Evolutionary conservation across 164 flowering plant genomes (phyloP).

Genomic region (Akebia trifoliata): DNA sequence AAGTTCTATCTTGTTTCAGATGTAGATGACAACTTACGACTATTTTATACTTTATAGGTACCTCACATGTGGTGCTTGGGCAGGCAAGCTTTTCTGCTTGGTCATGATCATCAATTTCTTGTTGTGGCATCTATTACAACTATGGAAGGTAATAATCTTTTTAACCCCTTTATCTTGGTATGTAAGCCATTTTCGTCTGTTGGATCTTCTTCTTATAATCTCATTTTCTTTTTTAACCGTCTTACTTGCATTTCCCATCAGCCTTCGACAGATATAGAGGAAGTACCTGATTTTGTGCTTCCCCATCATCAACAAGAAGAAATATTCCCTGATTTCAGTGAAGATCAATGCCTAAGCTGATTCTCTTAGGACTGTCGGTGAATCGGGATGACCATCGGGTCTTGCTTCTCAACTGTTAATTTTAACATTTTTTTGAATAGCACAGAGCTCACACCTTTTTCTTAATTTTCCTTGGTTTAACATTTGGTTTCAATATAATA

Average conservation of each 20-base stretch:
- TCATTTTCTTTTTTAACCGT: neutral
- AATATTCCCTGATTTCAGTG: neutral
- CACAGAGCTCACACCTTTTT: no score
- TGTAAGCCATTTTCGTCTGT: neutral
- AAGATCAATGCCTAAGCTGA: neutral
- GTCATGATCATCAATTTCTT: constrained; percentile 81
- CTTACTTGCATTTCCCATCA: constrained; percentile 17
- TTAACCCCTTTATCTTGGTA: neutral
- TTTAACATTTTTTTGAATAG: no score
- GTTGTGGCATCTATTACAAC: constrained; percentile 62
- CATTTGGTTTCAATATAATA: no score
- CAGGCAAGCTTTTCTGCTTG: constrained; percentile 89
- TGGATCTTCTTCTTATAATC: neutral
- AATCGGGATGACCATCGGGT: no score
- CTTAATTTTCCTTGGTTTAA: no score
- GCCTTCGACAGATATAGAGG: constrained; percentile 71
- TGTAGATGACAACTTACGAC: neutral
- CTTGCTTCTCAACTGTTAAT: no score
- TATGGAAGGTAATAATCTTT: constrained; percentile 53
- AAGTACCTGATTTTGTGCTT: constrained; percentile 42
- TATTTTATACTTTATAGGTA: constrained; percentile 38
- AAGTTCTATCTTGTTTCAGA: neutral
- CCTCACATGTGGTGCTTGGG: constrained; percentile 91
- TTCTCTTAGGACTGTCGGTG: neutral
- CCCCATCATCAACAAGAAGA: constrained; percentile 17